Percentiles rank a stretch among this genome's conserved stretches.
Evolutionary conservation across 2,329 filamentous ascomycete species (phyloP).

Genomic region (Colletotrichum tofieldiae): DNA sequence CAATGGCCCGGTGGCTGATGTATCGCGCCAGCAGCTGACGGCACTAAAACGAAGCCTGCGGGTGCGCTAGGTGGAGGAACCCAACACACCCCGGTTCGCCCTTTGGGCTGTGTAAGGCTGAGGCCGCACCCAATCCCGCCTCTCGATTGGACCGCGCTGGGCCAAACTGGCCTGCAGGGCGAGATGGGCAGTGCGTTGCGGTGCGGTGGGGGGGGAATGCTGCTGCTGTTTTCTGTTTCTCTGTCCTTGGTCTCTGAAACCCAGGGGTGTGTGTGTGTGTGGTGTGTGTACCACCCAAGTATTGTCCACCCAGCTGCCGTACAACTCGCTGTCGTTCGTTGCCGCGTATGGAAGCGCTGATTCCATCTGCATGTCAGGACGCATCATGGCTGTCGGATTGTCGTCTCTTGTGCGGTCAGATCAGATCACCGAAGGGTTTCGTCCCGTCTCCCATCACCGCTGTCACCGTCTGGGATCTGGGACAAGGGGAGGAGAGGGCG

Average conservation of each 20-base stretch:
- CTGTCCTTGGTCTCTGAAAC: neutral
- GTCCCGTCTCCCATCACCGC: conserved; percentile 22
- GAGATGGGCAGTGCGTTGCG: neutral
- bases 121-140: conserved; percentile 18
- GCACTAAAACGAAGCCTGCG: conserved; percentile 41
- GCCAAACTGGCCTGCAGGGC: conserved; percentile 23
- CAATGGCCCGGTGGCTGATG: conserved; percentile 45
- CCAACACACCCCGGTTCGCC: conserved; percentile 21
- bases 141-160: conserved; percentile 14
- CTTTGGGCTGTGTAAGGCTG: conserved; percentile 44
- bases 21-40: conserved; percentile 45
- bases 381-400: neutral
- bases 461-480: conserved; percentile 13
- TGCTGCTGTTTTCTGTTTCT: neutral
- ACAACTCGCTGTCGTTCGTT: neutral
- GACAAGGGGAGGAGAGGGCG: neutral
- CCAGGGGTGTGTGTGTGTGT: neutral
- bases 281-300: neutral
- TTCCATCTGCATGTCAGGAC: neutral
- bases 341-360: neutral
- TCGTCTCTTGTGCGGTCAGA: conserved; percentile 20
- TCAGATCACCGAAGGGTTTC: conserved; percentile 16
- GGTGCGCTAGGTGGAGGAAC: conserved; percentile 28
- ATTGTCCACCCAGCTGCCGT: neutral
- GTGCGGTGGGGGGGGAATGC: neutral